Evolutionary conservation across 495 filamentous ascomycete species (phyloP), one percentile per base, ranked within the genome.

Genomic region (Talaromyces wortmannii): DNA sequence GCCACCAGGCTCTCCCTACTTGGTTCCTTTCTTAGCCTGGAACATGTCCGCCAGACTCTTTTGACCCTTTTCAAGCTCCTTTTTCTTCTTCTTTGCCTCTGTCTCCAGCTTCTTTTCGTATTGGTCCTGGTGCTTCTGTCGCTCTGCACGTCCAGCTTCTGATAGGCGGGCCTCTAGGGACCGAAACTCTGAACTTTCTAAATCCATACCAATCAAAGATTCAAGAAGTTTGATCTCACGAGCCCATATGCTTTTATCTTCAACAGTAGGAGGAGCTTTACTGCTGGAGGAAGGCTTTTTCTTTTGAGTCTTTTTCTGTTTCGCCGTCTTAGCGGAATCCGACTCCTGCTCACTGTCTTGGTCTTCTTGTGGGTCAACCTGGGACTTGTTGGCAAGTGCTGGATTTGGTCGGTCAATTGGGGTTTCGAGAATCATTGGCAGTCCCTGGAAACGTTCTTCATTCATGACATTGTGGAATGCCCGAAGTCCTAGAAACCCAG

Each of bases 391-490:
- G n/a, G 78, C 79, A 58, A 80, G 67, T 11, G 55, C 57, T 8
- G 72, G 59, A 7, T 76, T 77, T 52, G 74, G 79, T 31, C 81
- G 77, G 46, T 95, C 88, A 61, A 96, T 92, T 13, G 94, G 94
- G 42, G 94, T 97, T 71, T 98, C 94, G 15, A 98, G 77, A 6
- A 98, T 82, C 85, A 98, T 90, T 4, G 94, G 94, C 50, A 97
- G 60, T 10, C 82, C 83, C 61, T 90, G 79, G 43, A 97, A 87
- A 0, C 81, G 74, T 33, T 70, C 73, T 67, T 90, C 84, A 67
- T 98, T 97, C 77, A 97, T 85, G 33, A 98, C 75, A 62, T 89
- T 90, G 65, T 92, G 87, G 63, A 98, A 98, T 2, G 91, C 88
- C 31, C 89, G 82, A 7, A 98, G 75, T 1, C 94, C 94, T 0